A percentile compares a stretch with the other conserved stretches of the same genome.
These are phyloP conservation scores for Chaetomium fimeti DNA, from an alignment of 495 filamentous ascomycete genomes.

Conservation along the genomic window DNA sequence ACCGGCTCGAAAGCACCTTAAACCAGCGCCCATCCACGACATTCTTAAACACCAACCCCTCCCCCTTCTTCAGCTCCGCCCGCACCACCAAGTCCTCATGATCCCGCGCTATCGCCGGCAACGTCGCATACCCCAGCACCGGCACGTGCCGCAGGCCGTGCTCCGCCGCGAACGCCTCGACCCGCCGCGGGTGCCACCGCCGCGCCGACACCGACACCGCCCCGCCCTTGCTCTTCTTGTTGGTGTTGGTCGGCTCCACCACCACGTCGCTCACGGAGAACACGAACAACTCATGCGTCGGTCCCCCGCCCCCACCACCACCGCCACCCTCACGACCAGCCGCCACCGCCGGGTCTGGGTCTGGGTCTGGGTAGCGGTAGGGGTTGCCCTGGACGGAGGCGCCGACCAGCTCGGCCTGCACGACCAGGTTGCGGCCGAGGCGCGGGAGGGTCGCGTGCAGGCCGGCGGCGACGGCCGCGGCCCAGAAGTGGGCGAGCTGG, in stretches of 20 bases:
- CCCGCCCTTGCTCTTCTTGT: no score
- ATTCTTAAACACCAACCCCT: slow-evolving; percentile 38
- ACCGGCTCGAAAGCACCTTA: slow-evolving; percentile 31
- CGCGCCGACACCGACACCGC: no score
- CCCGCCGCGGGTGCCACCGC: slow-evolving; percentile 20
- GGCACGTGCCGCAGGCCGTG: slow-evolving; percentile 30
- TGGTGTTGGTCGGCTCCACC: not conserved
- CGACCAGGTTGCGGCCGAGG: slow-evolving; percentile 20
- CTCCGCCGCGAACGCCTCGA: slow-evolving; percentile 18
- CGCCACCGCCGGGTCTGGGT: no score
- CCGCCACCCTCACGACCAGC: no score
- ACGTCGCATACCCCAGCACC: slow-evolving; percentile 27
- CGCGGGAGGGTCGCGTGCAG: slow-evolving; percentile 21
- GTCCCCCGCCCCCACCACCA: no score
- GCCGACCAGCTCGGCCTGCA: slow-evolving; percentile 38
- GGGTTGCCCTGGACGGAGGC: slow-evolving; percentile 27
- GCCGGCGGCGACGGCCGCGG: slow-evolving; percentile 13
- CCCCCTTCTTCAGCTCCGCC: slow-evolving; percentile 22
- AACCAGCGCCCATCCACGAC: slow-evolving; percentile 32
- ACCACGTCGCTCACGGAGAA: slow-evolving; percentile 27
- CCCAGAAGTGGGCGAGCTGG: slow-evolving; percentile 22
- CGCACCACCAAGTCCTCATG: slow-evolving; percentile 28
- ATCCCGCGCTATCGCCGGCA: slow-evolving; percentile 20
- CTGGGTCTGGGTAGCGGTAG: slow-evolving; percentile 14
- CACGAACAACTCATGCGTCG: slow-evolving; percentile 25